phyloP scores from a whole-genome alignment of 2,329 filamentous ascomycete species.

The Dothistroma pini region DNA sequence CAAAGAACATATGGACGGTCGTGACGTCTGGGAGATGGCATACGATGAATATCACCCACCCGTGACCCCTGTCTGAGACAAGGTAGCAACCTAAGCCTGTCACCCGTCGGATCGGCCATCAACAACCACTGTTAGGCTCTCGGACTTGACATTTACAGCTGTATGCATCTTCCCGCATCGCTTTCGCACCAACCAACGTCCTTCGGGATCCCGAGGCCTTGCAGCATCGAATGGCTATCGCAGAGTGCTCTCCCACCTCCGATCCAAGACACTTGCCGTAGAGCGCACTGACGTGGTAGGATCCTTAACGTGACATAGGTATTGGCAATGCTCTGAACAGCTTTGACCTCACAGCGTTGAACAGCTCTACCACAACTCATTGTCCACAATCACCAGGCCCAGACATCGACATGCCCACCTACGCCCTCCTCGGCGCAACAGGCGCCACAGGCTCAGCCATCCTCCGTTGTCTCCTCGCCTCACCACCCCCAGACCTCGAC shows the following conservation, averaged over 20 bases:
- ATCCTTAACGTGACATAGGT: background rate
- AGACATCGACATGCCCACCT: conserved; percentile 18
- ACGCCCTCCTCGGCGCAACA: conserved; percentile 27
- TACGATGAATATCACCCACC: too few species aligned
- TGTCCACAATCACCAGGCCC: background rate
- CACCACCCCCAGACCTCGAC: conserved; percentile 13
- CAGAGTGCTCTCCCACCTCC: background rate
- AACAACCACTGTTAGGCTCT: background rate
- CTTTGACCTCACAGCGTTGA: background rate
- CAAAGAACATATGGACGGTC: too few species aligned
- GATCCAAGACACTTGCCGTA: background rate
- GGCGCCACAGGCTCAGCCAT: conserved; percentile 27
- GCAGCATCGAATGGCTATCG: background rate
- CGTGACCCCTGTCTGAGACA: too few species aligned
- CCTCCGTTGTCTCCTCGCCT: conserved; percentile 17
- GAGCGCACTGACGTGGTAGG: background rate
- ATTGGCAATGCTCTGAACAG: background rate
- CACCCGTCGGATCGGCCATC: too few species aligned
- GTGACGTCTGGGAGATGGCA: too few species aligned
- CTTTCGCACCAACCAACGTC: background rate
- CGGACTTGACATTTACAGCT: background rate
- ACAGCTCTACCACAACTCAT: background rate
- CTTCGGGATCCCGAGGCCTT: background rate
- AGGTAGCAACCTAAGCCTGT: too few species aligned
- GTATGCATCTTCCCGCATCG: background rate